Evolutionary conservation across 495 filamentous ascomycete genomes (phyloP).

Genomic region (Penicillium nucicola): DNA sequence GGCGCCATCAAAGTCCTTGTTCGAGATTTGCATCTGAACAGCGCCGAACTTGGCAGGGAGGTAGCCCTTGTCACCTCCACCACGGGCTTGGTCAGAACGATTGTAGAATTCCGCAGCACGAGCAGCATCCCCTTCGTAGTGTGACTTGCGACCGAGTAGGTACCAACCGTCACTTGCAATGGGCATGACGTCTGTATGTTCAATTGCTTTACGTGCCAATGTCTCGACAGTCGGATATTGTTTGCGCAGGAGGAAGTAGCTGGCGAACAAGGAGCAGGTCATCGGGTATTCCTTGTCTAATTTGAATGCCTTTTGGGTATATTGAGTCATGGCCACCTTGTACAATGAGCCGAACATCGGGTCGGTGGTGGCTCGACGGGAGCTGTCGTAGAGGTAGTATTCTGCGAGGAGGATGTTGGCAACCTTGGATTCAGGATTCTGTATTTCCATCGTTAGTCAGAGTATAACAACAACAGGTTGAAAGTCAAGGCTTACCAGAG

Average conservation of each 20-base stretch:
- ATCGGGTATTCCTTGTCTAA: constrained; percentile 89
- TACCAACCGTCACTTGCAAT: constrained; percentile 98
- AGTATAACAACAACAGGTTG: not conserved
- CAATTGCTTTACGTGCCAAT: constrained; percentile 88
- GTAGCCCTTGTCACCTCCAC: constrained; percentile 82
- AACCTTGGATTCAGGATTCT: constrained; percentile 84
- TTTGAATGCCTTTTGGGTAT: constrained; percentile 92
- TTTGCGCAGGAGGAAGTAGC: constrained; percentile 81
- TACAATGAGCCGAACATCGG: constrained; percentile 77
- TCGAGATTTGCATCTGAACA: constrained; percentile 81
- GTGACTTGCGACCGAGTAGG: constrained; percentile 82
- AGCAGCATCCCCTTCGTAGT: constrained; percentile 64
- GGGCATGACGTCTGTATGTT: constrained; percentile 89
- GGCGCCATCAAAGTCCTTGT: constrained; percentile 81
- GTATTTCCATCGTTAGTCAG: constrained; percentile 1
- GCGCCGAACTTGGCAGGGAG: constrained; percentile 89
- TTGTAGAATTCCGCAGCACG: constrained; percentile 79
- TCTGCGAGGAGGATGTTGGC: constrained; percentile 87
- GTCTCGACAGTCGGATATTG: constrained; percentile 73
- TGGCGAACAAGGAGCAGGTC: constrained; percentile 83
- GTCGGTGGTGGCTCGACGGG: constrained; percentile 70
- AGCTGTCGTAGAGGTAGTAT: constrained; percentile 80
- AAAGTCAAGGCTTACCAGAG: constrained; percentile 49
- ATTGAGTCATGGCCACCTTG: constrained; percentile 90
- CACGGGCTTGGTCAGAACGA: constrained; percentile 83